Conservation (phyloP, 306 rosid genomes). For the Dryas drummondii region DNA sequence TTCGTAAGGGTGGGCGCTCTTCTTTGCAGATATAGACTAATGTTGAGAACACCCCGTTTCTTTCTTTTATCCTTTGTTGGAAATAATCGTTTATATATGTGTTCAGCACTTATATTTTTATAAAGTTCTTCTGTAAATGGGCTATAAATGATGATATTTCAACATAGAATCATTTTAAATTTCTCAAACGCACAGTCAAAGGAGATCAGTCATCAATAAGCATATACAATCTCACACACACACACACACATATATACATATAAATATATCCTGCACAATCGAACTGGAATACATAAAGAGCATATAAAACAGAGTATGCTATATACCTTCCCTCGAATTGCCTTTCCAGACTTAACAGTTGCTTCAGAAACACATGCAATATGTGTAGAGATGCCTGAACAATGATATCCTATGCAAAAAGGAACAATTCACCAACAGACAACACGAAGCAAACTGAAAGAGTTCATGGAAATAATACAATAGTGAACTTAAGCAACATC, state of each 20-base stretch:
- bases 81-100: not conserved
- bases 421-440: conserved; percentile 23
- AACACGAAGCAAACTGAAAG: conserved; percentile 11
- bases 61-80: not conserved
- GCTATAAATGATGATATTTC: not conserved
- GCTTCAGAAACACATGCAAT: conserved; percentile 65
- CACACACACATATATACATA: not conserved
- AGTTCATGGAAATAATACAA: conserved; percentile 15
- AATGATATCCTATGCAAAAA: conserved; percentile 56
- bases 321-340: conserved; percentile 62
- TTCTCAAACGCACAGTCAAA: not conserved
- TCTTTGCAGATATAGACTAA: too few species aligned
- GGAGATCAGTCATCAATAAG: not conserved
- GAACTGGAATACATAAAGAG: not conserved
- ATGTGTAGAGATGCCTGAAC: conserved; percentile 64
- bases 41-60: not conserved
- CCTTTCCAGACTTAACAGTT: conserved; percentile 46
- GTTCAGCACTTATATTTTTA: not conserved
- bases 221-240: not conserved
- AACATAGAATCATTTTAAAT: not conserved
- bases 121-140: not conserved
- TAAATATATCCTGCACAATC: not conserved
- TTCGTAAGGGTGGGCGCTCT: too few species aligned
- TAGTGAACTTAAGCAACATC: not conserved
- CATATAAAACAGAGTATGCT: not conserved